Base-by-base conservation (phyloP, 1,284 basidiomycete species). In the Ceratobasidium sp. region DNA sequence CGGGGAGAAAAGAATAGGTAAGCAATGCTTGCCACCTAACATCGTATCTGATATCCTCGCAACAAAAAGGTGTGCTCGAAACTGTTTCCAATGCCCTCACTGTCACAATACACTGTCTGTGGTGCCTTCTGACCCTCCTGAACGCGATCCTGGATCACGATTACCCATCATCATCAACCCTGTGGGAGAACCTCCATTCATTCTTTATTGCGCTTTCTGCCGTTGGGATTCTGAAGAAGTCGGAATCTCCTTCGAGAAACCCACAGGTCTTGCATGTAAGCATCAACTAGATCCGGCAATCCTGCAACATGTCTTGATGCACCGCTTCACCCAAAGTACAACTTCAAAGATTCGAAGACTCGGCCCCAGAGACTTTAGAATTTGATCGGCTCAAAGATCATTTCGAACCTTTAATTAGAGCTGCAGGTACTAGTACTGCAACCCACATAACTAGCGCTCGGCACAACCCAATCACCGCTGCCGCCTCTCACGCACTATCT, bases 11-110 rank as follows among this genome's bases (percentile, higher is more conserved):
- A 96, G 88, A 98, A 98, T 81, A 89, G 96, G 93, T 94, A 37
- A 78, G 84, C 78, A 15, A n/a, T 49, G 45, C 49, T 17, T 11
- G 1, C 35, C 23, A 26, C 15, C 49, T 20, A 13, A 60, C 39
- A n/a, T 45, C 8, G 23, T 31, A 45, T 26, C 17, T 58, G 23
- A 56, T 17, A 54, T 49, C 67, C 45, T 56, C 47, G 20, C 6
- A n/a, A n/a, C 33, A 28, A 35, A 31, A 82, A 97, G 96, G 88
- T 99, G 98, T 83, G 95, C 97, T 13, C 89, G 98, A 67, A 99
- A 98, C 82, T 99, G 98, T 86, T 99, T 99, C 84, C 89, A 92
- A 82, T 99, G 98, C 82, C 98, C 98, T 1, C 91, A 90, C 81
- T 99, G 97, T 84, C 88, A 90, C 42, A 94, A 97, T 80, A 94